A percentile compares a stretch with the other conserved stretches of the same genome.
Evolutionary conservation across 768 basidiomycete genomes (phyloP).

Genomic region (Macrolepiota dolichaula): DNA sequence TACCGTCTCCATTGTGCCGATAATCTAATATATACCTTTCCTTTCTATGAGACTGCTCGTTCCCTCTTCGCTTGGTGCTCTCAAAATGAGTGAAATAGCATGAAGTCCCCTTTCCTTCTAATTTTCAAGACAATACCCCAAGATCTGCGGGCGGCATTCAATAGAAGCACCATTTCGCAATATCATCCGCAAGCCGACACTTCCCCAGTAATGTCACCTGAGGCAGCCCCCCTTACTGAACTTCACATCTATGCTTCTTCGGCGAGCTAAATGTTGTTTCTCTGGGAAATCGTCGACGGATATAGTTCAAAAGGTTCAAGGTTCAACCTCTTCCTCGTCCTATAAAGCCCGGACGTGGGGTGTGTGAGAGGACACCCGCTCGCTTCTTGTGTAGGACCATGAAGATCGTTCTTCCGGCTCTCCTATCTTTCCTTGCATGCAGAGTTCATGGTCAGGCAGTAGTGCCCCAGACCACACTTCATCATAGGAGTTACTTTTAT

Average conservation of each 20-base stretch:
- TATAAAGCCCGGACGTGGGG: not conserved
- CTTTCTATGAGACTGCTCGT: no score
- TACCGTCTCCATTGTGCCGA: no score
- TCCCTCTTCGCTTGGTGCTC: no score
- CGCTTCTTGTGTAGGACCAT: not conserved
- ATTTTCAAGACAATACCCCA: no score
- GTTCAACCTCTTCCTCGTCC: not conserved
- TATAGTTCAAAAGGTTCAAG: not conserved
- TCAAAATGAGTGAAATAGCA: no score
- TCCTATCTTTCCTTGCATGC: not conserved
- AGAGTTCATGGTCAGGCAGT: not conserved
- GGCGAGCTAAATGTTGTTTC: not conserved
- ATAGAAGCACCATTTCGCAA: not conserved
- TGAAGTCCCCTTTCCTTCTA: no score
- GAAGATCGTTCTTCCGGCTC: not conserved
- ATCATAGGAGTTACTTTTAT: conserved; percentile 46
- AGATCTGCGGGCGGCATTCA: no score
- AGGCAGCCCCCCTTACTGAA: not conserved
- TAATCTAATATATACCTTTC: no score
- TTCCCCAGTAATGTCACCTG: not conserved
- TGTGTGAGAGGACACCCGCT: not conserved
- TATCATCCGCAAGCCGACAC: not conserved
- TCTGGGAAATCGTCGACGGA: not conserved
- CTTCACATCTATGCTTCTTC: not conserved
- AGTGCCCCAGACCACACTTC: conserved; percentile 23